A percentile compares a stretch with the other conserved stretches of the same genome.
Evolutionary conservation across 78 protist species (phyloP).

Genomic region (Monosiga brevicollis): DNA sequence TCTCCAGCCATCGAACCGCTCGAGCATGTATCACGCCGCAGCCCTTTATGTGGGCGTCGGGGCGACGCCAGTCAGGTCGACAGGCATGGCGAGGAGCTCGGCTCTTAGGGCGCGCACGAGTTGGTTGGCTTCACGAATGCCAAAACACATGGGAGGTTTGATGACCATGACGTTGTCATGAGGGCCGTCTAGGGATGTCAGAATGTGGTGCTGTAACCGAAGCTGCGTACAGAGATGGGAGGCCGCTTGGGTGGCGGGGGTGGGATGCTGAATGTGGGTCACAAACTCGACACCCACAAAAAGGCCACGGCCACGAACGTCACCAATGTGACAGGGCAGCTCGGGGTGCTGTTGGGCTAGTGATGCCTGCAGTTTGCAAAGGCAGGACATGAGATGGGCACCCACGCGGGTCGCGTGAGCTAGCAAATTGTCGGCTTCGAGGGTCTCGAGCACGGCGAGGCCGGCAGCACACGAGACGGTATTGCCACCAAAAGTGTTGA

Average conservation of each 20-base stretch:
- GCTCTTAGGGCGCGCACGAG: conserved; percentile 14
- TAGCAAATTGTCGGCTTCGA: conserved; percentile 25
- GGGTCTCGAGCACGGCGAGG: conserved; percentile 43
- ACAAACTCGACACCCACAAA: conserved; percentile 77
- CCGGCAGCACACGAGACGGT: conserved; percentile 57
- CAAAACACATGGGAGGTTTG: conserved; percentile 57
- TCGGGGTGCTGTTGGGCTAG: background rate
- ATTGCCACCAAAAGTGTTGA: conserved; percentile 78
- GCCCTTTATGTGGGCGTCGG: too few species aligned
- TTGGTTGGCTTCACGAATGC: conserved; percentile 9
- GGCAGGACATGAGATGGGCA: background rate
- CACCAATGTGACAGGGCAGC: conserved; percentile 38
- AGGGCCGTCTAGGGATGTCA: conserved; percentile 38
- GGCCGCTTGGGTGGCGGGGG: conserved; percentile 27
- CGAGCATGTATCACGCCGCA: too few species aligned
- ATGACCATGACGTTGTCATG: conserved; percentile 42
- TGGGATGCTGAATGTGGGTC: background rate
- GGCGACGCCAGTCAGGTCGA: too few species aligned
- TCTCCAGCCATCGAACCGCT: too few species aligned
- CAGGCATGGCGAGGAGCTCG: too few species aligned
- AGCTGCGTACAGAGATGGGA: background rate
- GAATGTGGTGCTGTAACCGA: conserved; percentile 2
- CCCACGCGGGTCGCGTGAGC: conserved; percentile 23
- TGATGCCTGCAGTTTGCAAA: background rate
- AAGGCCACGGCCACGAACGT: conserved; percentile 71